phyloP scores from a whole-genome alignment of 345 rosid species.

The Lumnitzera littorea region DNA sequence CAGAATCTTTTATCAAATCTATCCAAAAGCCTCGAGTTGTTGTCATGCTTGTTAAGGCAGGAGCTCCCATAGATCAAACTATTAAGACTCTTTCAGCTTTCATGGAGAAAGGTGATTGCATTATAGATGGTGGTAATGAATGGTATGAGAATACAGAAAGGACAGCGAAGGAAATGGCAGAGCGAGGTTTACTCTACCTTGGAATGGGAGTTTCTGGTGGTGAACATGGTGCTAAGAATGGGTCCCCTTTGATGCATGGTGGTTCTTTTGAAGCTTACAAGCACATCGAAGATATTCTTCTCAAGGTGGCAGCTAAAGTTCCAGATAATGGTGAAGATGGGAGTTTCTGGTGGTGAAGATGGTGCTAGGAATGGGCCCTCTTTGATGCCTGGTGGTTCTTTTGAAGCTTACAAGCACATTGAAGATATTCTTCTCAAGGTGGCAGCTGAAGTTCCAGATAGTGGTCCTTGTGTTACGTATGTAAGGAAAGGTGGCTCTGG shows the following conservation, averaged over 20 bases:
- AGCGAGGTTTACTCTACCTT: conserved; percentile 70
- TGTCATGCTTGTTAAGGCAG: conserved; percentile 96
- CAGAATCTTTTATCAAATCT: conserved; percentile 69
- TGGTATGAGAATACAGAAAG: conserved; percentile 99
- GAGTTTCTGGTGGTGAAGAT: conserved; percentile 97
- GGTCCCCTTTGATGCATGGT: no score
- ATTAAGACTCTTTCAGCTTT: conserved; percentile 76
- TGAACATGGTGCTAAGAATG: no score
- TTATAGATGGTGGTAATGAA: conserved; percentile 93
- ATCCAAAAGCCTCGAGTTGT: conserved; percentile 86
- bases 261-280: no score
- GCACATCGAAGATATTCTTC: no score
- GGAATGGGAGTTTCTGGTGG: conserved; percentile 18
- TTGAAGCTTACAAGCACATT: conserved; percentile 71
- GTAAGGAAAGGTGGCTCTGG: conserved; percentile 90
- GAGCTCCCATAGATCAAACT: conserved; percentile 86
- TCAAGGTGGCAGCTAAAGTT: no score
- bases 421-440: conserved; percentile 92
- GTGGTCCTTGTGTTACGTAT: conserved; percentile 93
- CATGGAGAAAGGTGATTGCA: conserved; percentile 93
- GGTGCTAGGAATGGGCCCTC: conserved; percentile 93
- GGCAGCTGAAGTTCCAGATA: conserved; percentile 87
- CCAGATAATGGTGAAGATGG: conserved; percentile 28
- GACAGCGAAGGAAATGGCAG: conserved; percentile 63
- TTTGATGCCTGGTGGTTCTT: conserved; percentile 94